phyloP scores from a whole-genome alignment of 495 filamentous ascomycete species.

The Neurospora cerealis region DNA sequence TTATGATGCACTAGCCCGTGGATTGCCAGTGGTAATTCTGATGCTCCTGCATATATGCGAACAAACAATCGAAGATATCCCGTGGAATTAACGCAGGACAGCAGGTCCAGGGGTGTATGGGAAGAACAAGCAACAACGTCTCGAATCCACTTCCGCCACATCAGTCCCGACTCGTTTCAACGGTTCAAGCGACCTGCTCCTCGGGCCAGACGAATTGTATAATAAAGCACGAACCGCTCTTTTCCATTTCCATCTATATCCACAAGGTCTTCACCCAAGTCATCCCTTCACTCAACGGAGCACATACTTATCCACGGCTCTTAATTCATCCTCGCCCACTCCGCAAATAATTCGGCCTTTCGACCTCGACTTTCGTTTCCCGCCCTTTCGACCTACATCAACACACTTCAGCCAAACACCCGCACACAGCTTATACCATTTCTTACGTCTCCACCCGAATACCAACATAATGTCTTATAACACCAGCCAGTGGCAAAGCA shows the following conservation, averaged over 20 bases:
- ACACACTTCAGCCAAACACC: not conserved
- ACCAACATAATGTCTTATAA: slow-evolving; percentile 11
- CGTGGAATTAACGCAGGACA: not conserved
- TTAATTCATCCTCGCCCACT: not conserved
- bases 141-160: slow-evolving; percentile 38
- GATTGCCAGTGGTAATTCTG: slow-evolving; percentile 25
- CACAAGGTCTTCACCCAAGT: not conserved
- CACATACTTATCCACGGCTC: not conserved
- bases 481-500: slow-evolving; percentile 16
- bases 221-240: not conserved
- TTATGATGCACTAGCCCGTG: slow-evolving; percentile 33
- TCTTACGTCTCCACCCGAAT: not conserved
- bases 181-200: slow-evolving; percentile 11
- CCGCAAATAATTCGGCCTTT: not conserved
- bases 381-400: not conserved
- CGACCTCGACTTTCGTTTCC: not conserved
- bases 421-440: not conserved
- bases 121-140: slow-evolving; percentile 3
- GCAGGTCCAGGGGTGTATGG: not conserved
- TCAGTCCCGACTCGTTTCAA: slow-evolving; percentile 22
- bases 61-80: slow-evolving; percentile 22
- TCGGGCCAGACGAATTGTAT: slow-evolving; percentile 10
- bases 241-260: not conserved
- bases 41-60: slow-evolving; percentile 33
- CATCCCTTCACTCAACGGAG: not conserved